phyloP scores from a whole-genome alignment of 2,329 filamentous ascomycete species.

The Ophiostoma australiae region DNA sequence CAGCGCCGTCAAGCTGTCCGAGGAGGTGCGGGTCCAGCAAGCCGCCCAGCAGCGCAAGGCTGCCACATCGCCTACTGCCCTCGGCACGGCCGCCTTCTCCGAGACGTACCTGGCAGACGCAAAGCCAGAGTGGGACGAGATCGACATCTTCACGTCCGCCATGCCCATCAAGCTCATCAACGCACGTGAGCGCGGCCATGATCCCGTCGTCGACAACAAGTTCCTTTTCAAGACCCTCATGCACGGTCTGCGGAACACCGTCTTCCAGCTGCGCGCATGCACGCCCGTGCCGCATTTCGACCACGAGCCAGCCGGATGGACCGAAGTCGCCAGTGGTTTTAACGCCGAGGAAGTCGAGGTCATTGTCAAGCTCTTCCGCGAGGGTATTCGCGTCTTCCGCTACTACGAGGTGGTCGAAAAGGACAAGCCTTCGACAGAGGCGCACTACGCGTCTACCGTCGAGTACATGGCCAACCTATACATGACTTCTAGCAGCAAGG shows the following conservation, averaged over 20 bases:
- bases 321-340: slow-evolving; percentile 92
- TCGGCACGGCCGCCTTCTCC: slow-evolving; percentile 51
- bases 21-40: slow-evolving; percentile 80
- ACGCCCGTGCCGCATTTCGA: slow-evolving; percentile 73
- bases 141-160: slow-evolving; percentile 84
- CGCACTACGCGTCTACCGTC: slow-evolving; percentile 71
- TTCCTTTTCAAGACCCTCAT: slow-evolving; percentile 96
- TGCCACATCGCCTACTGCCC: slow-evolving; percentile 22
- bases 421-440: slow-evolving; percentile 65
- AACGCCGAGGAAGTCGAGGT: slow-evolving; percentile 95
- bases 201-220: slow-evolving; percentile 94
- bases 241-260: slow-evolving; percentile 91
- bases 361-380: slow-evolving; percentile 93
- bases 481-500: slow-evolving; percentile 87
- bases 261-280: slow-evolving; percentile 88
- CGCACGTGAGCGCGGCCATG: slow-evolving; percentile 78
- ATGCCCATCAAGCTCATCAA: slow-evolving; percentile 95
- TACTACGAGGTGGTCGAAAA: slow-evolving; percentile 80
- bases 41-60: slow-evolving; percentile 48
- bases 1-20: slow-evolving; percentile 90
- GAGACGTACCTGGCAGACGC: slow-evolving; percentile 84
- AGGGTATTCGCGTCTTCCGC: slow-evolving; percentile 91
- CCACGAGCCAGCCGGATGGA: slow-evolving; percentile 84
- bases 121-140: slow-evolving; percentile 94
- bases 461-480: slow-evolving; percentile 94